phyloP scores from a whole-genome alignment of 768 basidiomycete species.

The Podaxis carcinomalis region DNA sequence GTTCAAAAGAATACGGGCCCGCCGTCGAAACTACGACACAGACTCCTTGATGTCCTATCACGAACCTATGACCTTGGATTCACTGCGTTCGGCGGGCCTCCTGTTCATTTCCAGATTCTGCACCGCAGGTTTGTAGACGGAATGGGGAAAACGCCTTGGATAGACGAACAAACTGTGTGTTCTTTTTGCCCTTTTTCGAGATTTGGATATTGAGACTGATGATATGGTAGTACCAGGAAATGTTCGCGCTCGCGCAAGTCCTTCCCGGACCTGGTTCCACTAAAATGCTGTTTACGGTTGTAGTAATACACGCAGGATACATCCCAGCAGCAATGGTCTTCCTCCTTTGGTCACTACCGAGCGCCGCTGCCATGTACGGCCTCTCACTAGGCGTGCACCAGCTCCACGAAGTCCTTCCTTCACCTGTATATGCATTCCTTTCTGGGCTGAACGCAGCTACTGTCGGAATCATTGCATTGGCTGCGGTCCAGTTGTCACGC shows the following conservation, averaged over 20 bases:
- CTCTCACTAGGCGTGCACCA: constrained; percentile 38
- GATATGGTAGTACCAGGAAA: constrained; percentile 32
- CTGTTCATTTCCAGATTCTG: constrained; percentile 45
- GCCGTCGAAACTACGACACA: constrained; percentile 17
- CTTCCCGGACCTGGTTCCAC: constrained; percentile 46
- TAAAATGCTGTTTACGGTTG: constrained; percentile 45
- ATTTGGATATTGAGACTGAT: neutral
- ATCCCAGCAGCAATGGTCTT: constrained; percentile 38
- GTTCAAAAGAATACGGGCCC: neutral
- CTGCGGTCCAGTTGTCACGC: constrained; percentile 42
- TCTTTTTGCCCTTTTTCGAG: neutral
- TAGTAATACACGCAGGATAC: constrained; percentile 36
- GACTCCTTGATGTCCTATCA: constrained; percentile 27
- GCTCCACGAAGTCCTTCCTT: constrained; percentile 39
- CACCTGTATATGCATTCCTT: constrained; percentile 43
- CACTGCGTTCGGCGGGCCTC: constrained; percentile 46
- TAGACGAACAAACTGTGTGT: constrained; percentile 37
- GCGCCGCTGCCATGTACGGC: constrained; percentile 42
- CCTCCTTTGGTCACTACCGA: constrained; percentile 43
- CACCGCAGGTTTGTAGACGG: constrained; percentile 35
- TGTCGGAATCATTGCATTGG: constrained; percentile 49
- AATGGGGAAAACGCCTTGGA: constrained; percentile 29
- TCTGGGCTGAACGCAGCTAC: constrained; percentile 52
- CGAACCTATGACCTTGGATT: constrained; percentile 38
- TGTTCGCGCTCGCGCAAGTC: constrained; percentile 44